These are phyloP conservation scores for Penicillium sp. DNA, from an alignment of 2,329 filamentous ascomycete species.

Conservation along the genomic window DNA sequence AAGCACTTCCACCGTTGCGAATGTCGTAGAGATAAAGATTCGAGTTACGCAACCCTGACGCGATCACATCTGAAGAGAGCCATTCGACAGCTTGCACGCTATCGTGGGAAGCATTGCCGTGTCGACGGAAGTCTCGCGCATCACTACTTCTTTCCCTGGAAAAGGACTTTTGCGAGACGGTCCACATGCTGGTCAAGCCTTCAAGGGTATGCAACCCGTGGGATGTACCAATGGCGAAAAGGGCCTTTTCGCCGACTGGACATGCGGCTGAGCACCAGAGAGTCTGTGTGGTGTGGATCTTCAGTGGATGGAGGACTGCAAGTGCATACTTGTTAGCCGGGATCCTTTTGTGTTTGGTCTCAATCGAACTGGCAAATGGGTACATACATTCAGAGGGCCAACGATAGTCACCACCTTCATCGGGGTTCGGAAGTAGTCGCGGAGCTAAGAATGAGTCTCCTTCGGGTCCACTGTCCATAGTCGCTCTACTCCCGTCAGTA, in stretches of 20 bases:
- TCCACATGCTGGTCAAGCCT: conserved; percentile 25
- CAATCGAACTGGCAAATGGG: no score
- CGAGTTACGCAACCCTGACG: conserved; percentile 31
- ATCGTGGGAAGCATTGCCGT: conserved; percentile 22
- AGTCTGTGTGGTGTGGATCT: conserved; percentile 23
- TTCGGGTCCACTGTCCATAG: conserved; percentile 31
- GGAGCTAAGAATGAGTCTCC: conserved; percentile 30
- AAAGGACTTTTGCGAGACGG: conserved; percentile 24
- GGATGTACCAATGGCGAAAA: conserved; percentile 37
- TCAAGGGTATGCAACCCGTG: conserved; percentile 32
- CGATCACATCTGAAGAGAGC: conserved; percentile 33
- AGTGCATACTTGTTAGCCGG: neutral
- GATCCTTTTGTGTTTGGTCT: no score
- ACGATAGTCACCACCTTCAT: conserved; percentile 28
- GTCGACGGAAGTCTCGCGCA: conserved; percentile 12
- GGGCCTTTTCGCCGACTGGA: conserved; percentile 23
- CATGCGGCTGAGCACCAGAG: conserved; percentile 35
- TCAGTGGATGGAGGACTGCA: conserved; percentile 23
- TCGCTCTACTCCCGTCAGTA: conserved; percentile 18
- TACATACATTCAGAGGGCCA: conserved; percentile 28
- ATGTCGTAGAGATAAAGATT: conserved; percentile 32
- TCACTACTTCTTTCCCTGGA: conserved; percentile 11
- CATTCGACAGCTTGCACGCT: conserved; percentile 35
- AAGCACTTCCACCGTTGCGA: conserved; percentile 27
- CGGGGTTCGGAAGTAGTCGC: conserved; percentile 27